These are phyloP conservation scores for Aspergillus persii DNA, from an alignment of 2,329 filamentous ascomycete species.

Conservation along the genomic window DNA sequence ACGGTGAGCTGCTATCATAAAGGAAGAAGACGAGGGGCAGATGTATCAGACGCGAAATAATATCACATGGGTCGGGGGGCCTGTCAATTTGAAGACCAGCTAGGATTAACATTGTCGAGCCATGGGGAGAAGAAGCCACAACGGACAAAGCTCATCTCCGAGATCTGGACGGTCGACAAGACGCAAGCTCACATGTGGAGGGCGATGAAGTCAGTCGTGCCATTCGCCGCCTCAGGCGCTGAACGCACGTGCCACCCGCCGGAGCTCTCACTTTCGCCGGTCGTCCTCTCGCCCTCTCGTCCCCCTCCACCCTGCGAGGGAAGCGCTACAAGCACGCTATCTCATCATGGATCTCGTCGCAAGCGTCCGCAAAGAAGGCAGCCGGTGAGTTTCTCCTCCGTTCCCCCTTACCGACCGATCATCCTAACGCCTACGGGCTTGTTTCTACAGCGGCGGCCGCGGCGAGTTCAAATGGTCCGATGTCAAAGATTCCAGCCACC, in stretches of 20 bases:
- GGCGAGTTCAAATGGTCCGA: constrained; percentile 97
- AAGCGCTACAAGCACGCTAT: background rate
- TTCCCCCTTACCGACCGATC: background rate
- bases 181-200: background rate
- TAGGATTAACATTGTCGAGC: constrained; percentile 7
- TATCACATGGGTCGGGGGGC: constrained; percentile 11
- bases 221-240: constrained; percentile 16
- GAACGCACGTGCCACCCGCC: constrained; percentile 21
- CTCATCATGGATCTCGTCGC: constrained; percentile 83
- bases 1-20: constrained; percentile 3
- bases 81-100: constrained; percentile 7
- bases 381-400: constrained; percentile 52
- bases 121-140: background rate
- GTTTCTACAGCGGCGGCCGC: constrained; percentile 64
- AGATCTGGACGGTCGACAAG: background rate
- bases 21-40: constrained; percentile 17
- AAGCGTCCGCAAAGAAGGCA: constrained; percentile 84
- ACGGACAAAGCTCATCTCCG: background rate
- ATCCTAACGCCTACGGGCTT: constrained; percentile 8
- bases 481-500: constrained; percentile 79
- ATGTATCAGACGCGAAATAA: constrained; percentile 17
- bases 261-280: background rate
- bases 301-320: background rate
- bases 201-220: constrained; percentile 20
- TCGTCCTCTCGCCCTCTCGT: background rate